phyloP scores from a whole-genome alignment of 495 filamentous ascomycete genomes.

The Penicillium bovifimosum region DNA sequence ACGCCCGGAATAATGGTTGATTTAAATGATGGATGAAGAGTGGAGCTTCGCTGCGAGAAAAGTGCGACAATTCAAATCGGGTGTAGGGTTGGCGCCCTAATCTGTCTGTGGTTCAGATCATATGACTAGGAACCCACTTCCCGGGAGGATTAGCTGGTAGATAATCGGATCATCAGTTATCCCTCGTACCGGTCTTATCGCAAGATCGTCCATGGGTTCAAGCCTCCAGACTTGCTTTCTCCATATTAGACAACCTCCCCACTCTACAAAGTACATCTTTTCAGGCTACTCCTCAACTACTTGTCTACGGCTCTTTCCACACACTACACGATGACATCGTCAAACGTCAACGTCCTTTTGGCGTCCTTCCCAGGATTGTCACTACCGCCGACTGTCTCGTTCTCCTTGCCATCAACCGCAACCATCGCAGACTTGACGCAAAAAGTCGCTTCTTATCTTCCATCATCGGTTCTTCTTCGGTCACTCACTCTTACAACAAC shows the following conservation, averaged over 20 bases:
- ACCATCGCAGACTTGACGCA: slow-evolving; percentile 59
- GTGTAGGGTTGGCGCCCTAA: slow-evolving; percentile 38
- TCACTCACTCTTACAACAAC: slow-evolving; percentile 74
- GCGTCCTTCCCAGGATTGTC: slow-evolving; percentile 77
- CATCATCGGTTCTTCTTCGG: slow-evolving; percentile 39
- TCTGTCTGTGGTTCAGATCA: slow-evolving; percentile 17
- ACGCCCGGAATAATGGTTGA: slow-evolving; percentile 35
- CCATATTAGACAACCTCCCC: neutral
- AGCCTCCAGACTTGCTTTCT: neutral
- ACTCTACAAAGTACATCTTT: no score
- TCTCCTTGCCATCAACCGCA: slow-evolving; percentile 60
- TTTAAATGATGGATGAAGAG: slow-evolving; percentile 37
- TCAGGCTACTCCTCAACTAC: neutral
- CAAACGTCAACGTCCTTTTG: slow-evolving; percentile 72
- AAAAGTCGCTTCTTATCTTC: slow-evolving; percentile 58
- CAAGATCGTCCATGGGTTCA: neutral
- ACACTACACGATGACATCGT: slow-evolving; percentile 25
- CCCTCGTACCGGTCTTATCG: neutral
- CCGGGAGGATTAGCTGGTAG: slow-evolving; percentile 5
- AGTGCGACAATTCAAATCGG: slow-evolving; percentile 38
- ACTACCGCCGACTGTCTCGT: slow-evolving; percentile 69
- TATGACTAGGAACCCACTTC: slow-evolving; percentile 5
- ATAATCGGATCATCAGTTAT: neutral
- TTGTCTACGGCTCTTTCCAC: neutral
- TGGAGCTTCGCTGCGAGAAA: slow-evolving; percentile 37